Conservation (phyloP, 1,139 yeast genomes). For the Zygosaccharomyces sapae region DNA sequence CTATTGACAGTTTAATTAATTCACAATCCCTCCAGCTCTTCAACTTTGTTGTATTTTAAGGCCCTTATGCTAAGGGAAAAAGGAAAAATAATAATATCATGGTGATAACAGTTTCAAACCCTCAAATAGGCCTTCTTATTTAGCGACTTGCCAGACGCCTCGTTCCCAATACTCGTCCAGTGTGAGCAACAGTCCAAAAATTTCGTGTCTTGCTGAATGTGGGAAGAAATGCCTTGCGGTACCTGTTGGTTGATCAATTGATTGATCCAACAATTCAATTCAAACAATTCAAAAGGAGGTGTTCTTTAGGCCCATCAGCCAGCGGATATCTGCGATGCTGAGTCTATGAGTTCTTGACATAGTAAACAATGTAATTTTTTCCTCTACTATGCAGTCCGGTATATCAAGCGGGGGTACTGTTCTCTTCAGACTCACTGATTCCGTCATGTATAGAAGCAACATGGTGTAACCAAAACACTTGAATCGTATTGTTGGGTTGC, state of each 20-base stretch:
- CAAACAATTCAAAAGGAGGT: neutral
- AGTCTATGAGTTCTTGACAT: too few relatives aligned
- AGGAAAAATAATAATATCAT: neutral
- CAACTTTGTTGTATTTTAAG: too few relatives aligned
- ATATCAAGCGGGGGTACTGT: too few relatives aligned
- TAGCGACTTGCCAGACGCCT: neutral
- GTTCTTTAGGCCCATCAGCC: too few relatives aligned
- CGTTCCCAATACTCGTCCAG: neutral
- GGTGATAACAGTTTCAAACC: neutral
- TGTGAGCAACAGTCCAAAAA: slow-evolving; percentile 2
- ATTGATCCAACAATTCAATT: neutral
- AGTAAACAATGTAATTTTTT: too few relatives aligned
- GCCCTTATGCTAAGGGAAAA: neutral
- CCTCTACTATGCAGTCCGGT: too few relatives aligned
- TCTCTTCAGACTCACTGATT: too few relatives aligned
- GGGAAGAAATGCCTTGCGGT: neutral
- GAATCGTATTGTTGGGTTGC: neutral
- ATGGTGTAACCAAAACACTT: neutral
- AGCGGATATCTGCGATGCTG: too few relatives aligned
- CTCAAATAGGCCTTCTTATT: neutral
- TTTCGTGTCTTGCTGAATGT: slow-evolving; percentile 5
- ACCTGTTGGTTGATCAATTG: neutral
- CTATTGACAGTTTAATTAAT: too few relatives aligned
- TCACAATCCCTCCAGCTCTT: too few relatives aligned
- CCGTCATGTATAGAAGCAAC: too few relatives aligned